A percentile compares a stretch with the other conserved stretches of the same genome.
phyloP scores from a whole-genome alignment of 345 rosid species.

The Eucalyptus lansdowneana region DNA sequence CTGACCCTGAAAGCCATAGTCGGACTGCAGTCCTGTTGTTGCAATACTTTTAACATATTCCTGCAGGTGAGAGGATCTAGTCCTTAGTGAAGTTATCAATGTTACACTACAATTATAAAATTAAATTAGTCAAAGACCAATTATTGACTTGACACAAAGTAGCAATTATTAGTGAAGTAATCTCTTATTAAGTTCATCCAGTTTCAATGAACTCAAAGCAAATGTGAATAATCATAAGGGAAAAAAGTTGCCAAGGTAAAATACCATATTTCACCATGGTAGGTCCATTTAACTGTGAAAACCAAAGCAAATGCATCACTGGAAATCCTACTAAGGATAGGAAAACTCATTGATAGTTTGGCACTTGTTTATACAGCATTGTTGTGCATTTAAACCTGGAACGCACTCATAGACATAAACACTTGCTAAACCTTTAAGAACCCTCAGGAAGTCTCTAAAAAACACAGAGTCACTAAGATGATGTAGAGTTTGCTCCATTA shows the following conservation, averaged over 20 bases:
- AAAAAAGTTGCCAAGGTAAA: background rate
- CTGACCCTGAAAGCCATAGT: conserved; percentile 79
- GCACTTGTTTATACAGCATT: background rate
- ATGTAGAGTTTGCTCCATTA: background rate
- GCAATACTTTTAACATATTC: conserved; percentile 83
- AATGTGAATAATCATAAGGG: background rate
- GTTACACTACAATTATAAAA: background rate
- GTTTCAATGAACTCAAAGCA: background rate
- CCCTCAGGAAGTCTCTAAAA: background rate
- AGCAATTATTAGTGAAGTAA: background rate
- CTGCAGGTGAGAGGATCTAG: conserved; percentile 15
- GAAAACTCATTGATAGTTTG: background rate
- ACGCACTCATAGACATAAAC: background rate
- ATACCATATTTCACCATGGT: background rate
- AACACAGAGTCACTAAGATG: background rate
- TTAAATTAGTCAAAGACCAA: background rate
- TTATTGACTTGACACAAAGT: background rate
- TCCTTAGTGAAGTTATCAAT: background rate
- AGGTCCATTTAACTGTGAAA: background rate
- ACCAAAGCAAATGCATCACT: background rate
- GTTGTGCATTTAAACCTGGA: background rate
- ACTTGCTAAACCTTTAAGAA: background rate
- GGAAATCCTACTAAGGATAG: background rate
- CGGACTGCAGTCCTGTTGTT: conserved; percentile 81
- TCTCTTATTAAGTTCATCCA: background rate